A percentile compares a stretch with the other conserved stretches of the same genome.
Evolutionary conservation across 1,284 basidiomycete genomes (phyloP).

Genomic region (Coriolopsis trogii): DNA sequence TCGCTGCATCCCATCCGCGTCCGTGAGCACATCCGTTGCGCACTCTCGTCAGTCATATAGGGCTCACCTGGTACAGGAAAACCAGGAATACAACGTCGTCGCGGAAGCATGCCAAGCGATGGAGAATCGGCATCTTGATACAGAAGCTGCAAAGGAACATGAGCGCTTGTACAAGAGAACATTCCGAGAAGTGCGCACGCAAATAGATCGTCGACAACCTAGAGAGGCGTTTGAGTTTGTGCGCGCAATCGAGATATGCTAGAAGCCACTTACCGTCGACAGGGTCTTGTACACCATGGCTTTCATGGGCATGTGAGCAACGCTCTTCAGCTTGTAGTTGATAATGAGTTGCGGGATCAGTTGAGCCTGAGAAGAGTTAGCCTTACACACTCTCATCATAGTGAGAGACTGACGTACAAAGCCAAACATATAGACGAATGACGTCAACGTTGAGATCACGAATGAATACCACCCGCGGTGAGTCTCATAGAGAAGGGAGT

Average conservation of each 20-base stretch:
- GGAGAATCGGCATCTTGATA: conserved; percentile 95
- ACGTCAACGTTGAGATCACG: conserved; percentile 84
- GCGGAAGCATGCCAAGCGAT: conserved; percentile 88
- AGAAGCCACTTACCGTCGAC: conserved; percentile 53
- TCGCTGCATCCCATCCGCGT: conserved; percentile 49
- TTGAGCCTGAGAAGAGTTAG: conserved; percentile 62
- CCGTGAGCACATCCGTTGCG: conserved; percentile 6
- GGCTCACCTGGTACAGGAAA: conserved; percentile 78
- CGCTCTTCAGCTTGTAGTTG: conserved; percentile 96
- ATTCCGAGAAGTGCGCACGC: conserved; percentile 53
- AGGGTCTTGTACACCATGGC: conserved; percentile 96
- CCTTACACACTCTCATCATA: conserved; percentile 19
- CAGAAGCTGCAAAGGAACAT: conserved; percentile 62
- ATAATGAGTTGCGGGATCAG: conserved; percentile 92
- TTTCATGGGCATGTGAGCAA: conserved; percentile 95
- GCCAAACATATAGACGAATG: conserved; percentile 95
- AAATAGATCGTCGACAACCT: conserved; percentile 89
- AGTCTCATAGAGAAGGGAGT: conserved; percentile 87
- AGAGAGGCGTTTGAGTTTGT: neutral
- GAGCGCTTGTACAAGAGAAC: neutral
- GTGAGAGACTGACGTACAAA: conserved; percentile 66
- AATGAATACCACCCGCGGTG: conserved; percentile 97
- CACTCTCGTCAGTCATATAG: conserved; percentile 1
- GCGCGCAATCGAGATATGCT: neutral
- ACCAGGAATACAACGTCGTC: conserved; percentile 91